A percentile compares a stretch with the other conserved stretches of the same genome.
Evolutionary conservation across 2,329 filamentous ascomycete species (phyloP).

Genomic region (Hypoxylon sp.): DNA sequence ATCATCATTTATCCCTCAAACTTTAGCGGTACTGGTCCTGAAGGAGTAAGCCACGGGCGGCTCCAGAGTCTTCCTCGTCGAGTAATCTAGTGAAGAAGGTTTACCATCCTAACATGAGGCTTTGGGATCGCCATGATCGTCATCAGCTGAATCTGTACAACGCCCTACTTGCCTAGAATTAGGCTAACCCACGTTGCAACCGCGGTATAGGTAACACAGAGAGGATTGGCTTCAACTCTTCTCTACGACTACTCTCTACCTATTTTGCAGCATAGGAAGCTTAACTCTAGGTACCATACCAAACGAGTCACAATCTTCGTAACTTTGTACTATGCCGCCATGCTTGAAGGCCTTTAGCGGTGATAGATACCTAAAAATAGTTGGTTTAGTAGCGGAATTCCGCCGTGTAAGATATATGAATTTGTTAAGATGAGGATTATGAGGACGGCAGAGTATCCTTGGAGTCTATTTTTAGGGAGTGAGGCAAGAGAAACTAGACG

Average conservation of each 20-base stretch:
- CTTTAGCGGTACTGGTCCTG: not conserved
- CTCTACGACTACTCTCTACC: too few species aligned
- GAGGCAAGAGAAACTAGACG: not conserved
- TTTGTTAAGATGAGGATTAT: not conserved
- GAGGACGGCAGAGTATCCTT: not conserved
- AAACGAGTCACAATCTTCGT: not conserved
- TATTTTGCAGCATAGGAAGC: not conserved
- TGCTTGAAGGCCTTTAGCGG: not conserved
- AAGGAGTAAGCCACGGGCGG: not conserved
- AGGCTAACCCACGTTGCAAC: not conserved
- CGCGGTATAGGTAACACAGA: not conserved
- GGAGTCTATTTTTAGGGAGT: slow-evolving; percentile 6
- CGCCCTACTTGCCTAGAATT: not conserved
- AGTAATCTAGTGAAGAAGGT: not conserved
- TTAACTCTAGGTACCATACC: not conserved
- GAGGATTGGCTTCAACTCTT: not conserved
- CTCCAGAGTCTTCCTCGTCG: not conserved
- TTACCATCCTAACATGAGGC: not conserved
- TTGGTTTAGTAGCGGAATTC: not conserved
- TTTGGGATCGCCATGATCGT: slow-evolving; percentile 1
- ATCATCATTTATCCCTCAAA: not conserved
- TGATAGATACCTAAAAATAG: slow-evolving; percentile 1
- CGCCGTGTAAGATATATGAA: slow-evolving; percentile 1
- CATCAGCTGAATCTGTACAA: slow-evolving; percentile 1
- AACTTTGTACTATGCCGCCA: not conserved